Evolutionary conservation across 495 filamentous ascomycete species (phyloP).

Genomic region (Bryoglossum gracile): DNA sequence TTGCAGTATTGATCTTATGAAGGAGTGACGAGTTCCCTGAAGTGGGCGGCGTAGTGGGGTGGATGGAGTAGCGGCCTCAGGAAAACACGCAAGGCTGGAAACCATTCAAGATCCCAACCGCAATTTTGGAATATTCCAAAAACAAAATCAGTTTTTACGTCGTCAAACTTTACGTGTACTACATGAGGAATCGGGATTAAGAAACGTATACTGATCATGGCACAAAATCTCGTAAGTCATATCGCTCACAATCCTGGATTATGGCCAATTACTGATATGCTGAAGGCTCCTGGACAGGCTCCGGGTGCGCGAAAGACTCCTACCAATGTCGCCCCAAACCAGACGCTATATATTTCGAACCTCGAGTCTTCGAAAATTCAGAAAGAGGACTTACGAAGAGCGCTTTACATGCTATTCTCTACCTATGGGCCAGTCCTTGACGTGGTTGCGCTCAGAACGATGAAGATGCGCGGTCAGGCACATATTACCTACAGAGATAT

Average conservation of each 20-base stretch:
- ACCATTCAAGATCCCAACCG: too few species aligned
- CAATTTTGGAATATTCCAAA: too few species aligned
- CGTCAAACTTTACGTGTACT: background rate
- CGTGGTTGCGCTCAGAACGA: conserved; percentile 81
- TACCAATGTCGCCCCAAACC: conserved; percentile 47
- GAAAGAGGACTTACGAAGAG: conserved; percentile 74
- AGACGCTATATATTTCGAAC: conserved; percentile 82
- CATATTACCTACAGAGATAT: conserved; percentile 87
- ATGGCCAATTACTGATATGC: background rate
- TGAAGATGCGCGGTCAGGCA: conserved; percentile 90
- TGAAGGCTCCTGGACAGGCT: conserved; percentile 2
- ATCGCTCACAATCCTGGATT: background rate
- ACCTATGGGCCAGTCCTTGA: conserved; percentile 92
- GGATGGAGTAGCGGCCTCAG: conserved; percentile 1
- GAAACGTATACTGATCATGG: background rate
- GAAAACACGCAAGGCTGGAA: too few species aligned
- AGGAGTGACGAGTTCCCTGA: conserved; percentile 11
- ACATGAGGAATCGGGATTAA: background rate
- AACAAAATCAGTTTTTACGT: too few species aligned
- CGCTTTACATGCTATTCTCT: conserved; percentile 86
- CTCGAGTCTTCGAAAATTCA: conserved; percentile 74
- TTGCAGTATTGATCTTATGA: conserved; percentile 1
- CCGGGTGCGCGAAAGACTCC: conserved; percentile 1
- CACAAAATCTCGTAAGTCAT: conserved; percentile 7
- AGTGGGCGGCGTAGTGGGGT: conserved; percentile 8